Evolutionary conservation across 2,329 filamentous ascomycete genomes (phyloP).

Genomic region (Clonostachys rosea): DNA sequence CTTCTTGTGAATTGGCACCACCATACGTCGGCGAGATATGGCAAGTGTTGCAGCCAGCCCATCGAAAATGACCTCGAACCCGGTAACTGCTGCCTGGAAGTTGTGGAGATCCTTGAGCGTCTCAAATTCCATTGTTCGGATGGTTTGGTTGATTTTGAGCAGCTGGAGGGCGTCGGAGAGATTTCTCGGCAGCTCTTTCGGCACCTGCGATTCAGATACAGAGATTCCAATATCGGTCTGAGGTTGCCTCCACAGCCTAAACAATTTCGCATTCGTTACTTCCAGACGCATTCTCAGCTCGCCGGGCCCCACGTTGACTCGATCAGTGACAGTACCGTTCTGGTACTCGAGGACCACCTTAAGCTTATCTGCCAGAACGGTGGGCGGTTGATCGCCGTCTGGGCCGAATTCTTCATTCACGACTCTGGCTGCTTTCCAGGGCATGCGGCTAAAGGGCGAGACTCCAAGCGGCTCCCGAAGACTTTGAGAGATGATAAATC

Average conservation of each 20-base stretch:
- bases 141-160: conserved; percentile 53
- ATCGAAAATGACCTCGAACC: conserved; percentile 72
- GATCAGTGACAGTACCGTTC: conserved; percentile 75
- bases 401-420: conserved; percentile 67
- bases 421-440: conserved; percentile 65
- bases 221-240: conserved; percentile 77
- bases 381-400: conserved; percentile 54
- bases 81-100: conserved; percentile 76
- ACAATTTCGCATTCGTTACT: conserved; percentile 52
- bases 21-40: conserved; percentile 80
- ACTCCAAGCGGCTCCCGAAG: conserved; percentile 44
- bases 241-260: conserved; percentile 66
- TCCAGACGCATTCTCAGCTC: conserved; percentile 65
- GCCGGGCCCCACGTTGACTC: conserved; percentile 76
- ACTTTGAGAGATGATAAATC: conserved; percentile 56
- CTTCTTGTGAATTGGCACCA: conserved; percentile 90
- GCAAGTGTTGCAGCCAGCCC: conserved; percentile 69
- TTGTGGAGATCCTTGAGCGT: conserved; percentile 65
- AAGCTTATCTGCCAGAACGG: conserved; percentile 72
- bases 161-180: conserved; percentile 60
- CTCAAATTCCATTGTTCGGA: conserved; percentile 69
- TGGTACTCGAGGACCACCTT: conserved; percentile 72
- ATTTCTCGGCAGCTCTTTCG: conserved; percentile 57
- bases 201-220: conserved; percentile 62
- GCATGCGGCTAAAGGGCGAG: conserved; percentile 41